Conservation (phyloP, 139 green algal species). For the Chlamydomonas sp. region DNA sequence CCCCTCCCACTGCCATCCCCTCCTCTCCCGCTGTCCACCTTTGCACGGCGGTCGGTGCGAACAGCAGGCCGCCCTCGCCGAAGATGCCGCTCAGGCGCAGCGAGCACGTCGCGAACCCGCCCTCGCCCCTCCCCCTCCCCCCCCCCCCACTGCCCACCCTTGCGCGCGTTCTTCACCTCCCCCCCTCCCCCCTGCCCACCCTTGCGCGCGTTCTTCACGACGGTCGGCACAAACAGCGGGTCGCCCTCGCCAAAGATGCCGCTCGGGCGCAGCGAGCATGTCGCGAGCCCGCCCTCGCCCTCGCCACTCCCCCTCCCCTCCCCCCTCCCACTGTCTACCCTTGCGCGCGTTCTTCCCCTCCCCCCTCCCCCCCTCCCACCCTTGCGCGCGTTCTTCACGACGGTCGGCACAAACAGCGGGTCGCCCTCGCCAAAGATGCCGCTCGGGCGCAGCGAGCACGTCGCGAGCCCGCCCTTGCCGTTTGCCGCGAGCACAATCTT, state of each 20-base stretch:
- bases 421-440: slow-evolving; percentile 87
- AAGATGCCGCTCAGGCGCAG: slow-evolving; percentile 83
- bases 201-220: slow-evolving; percentile 16
- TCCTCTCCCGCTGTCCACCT: slow-evolving; percentile 1
- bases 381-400: slow-evolving; percentile 15
- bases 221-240: slow-evolving; percentile 67
- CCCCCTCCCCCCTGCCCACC: background rate
- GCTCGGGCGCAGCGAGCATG: slow-evolving; percentile 64
- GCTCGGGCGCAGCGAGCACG: slow-evolving; percentile 64
- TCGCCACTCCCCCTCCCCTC: slow-evolving; percentile 8
- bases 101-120: too few relatives aligned
- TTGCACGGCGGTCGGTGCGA: slow-evolving; percentile 54
- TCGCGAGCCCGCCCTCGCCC: slow-evolving; percentile 46
- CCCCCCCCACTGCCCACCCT: background rate
- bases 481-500: slow-evolving; percentile 68
- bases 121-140: too few relatives aligned
- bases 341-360: background rate
- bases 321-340: background rate
- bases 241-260: slow-evolving; percentile 87
- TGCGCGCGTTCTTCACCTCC: background rate
- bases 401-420: slow-evolving; percentile 67
- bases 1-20: background rate
- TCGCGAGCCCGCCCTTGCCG: slow-evolving; percentile 46
- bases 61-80: slow-evolving; percentile 72
- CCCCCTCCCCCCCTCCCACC: background rate